These are phyloP conservation scores for Phytophthora crassamura DNA, from an alignment of 352 stramenopile genomes.

Conservation along the genomic window DNA sequence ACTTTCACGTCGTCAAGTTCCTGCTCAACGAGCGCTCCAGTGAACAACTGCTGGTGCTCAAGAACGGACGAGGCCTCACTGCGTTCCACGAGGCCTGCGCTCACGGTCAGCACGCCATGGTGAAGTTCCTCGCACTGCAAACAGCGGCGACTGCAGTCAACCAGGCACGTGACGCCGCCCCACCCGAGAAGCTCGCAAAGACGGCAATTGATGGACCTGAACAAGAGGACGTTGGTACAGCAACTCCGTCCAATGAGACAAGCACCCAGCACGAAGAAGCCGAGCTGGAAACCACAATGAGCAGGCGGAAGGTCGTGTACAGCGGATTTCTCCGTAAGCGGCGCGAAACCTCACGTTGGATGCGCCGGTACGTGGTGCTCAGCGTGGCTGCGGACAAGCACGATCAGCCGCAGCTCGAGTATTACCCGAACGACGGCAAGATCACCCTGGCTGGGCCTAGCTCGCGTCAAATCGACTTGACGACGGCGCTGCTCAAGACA, in stretches of 20 bases:
- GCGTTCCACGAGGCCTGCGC: slow-evolving; percentile 77
- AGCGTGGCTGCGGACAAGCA: slow-evolving; percentile 37
- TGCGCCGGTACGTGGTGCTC: slow-evolving; percentile 79
- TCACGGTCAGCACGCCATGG: slow-evolving; percentile 74
- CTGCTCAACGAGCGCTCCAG: slow-evolving; percentile 53
- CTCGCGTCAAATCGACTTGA: slow-evolving; percentile 68
- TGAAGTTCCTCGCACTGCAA: slow-evolving; percentile 59
- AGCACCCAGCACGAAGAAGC: slow-evolving; percentile 22
- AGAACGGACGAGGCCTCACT: slow-evolving; percentile 62
- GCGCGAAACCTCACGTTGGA: slow-evolving; percentile 83
- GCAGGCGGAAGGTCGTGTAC: slow-evolving; percentile 38
- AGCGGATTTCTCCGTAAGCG: slow-evolving; percentile 76
- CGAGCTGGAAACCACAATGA: background rate
- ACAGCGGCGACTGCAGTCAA: slow-evolving; percentile 4
- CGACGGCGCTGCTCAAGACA: slow-evolving; percentile 78
- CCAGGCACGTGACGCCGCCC: background rate
- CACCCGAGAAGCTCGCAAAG: slow-evolving; percentile 6
- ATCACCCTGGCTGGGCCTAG: slow-evolving; percentile 45
- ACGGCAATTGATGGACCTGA: slow-evolving; percentile 18
- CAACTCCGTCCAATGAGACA: background rate
- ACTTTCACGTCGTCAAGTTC: slow-evolving; percentile 83
- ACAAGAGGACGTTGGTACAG: background rate
- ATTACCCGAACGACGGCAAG: slow-evolving; percentile 70
- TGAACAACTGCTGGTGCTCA: slow-evolving; percentile 48
- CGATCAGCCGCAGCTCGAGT: slow-evolving; percentile 60